Evolutionary conservation across 116 monocot species (phyloP), one percentile per base, ranked within the genome.

Genomic region (Papilionanthe hybrid): DNA sequence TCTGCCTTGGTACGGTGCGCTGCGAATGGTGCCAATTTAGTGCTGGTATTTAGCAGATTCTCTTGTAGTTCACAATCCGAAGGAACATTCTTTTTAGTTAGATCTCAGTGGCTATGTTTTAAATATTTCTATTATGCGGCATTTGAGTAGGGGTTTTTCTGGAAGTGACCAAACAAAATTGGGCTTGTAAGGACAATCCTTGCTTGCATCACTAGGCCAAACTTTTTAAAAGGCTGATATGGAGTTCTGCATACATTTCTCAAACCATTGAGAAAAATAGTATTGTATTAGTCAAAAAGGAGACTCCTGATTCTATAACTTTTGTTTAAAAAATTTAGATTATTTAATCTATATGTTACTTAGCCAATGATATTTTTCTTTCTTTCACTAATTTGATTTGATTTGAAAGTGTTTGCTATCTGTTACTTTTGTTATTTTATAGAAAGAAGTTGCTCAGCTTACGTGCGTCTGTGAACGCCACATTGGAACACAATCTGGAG

Each of bases 381-480:
- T 43, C 44, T 44, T 72, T 72, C 12, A 5, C n/a, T 73, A 0
- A 20, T 73, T 5, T 43, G 73, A 20, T 73, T n/a, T n/a, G 73
- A 9, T 10, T 43, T 18, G 43, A 73, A 17, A 43, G 20, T 45
- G 32, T 29, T 73, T 44, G 22, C 15, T 8, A 44, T 73, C 5
- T n/a, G 44, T 41, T 30, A 30, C 65, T 45, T 72, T 41, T 80
- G 37, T 69, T 43, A 69, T 85, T 87, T 78, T 86, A 32, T 87
- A 98, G 98, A 94, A 98, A 87, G 98, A 98, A 91, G 84, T 98
- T 86, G 94, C 98, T 88, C 93, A 98, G 75, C 88, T 98, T 65
- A 91, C 98, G 18, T 98, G 98, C 80, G 91, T 91, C 63, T 98
- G 94, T 84, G 98, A 98, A 69, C 92, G 98, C 22, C 88, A 98